Evolutionary conservation across 1,139 yeast species (phyloP), one percentile per base, ranked within the genome.

Genomic region (Debaryomycetaceae sp.): DNA sequence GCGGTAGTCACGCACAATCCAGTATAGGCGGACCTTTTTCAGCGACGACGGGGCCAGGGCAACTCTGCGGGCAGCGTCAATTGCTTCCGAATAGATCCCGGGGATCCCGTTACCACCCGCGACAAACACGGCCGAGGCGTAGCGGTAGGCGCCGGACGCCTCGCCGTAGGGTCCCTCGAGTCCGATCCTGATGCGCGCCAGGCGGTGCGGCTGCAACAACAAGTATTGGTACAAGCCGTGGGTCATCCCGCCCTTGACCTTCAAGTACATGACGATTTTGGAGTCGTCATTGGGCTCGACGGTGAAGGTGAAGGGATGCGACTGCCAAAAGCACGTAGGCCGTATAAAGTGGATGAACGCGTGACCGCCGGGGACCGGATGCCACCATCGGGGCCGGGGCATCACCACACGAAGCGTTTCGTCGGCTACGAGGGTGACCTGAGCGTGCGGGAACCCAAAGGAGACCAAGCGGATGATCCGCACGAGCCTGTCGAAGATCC

Each of bases 81-180:
- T 35, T 3, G 53, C 62, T 37, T 63, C 69, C 3, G 63, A 53
- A 37, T 49, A 58, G 16, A 62, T 55, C 7, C 73, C 71, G 0
- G 72, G 70, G 28, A 69, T 62, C 26, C 72, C 70, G 31, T 56
- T 59, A 14, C 73, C 72, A 14, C 70, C 70, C 2, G 69, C 69
- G 4, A 66, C 37, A 27, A 62, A 55, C 1, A 62, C 51, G 1
- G 59, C 53, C 20, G 49, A 43, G 31, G 60, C 58, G 37, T 56
- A 59, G 27, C 47, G 50, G 15, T 47, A 46, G 14, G 66, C 55
- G 1, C 59, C 51, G 2, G 57, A 46, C 2, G 51, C 35, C 30
- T 56, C 63, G 2, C 72, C 72, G 32, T 66, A 66, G 1, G 71
- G 65, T 1, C 73, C 73, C 40, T 66, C 73, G 2, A 66, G 42